Evolutionary conservation across 75 land plant genomes (phyloP), one percentile per base, ranked within the genome.

Genomic region (Sequoia sempervirens): DNA sequence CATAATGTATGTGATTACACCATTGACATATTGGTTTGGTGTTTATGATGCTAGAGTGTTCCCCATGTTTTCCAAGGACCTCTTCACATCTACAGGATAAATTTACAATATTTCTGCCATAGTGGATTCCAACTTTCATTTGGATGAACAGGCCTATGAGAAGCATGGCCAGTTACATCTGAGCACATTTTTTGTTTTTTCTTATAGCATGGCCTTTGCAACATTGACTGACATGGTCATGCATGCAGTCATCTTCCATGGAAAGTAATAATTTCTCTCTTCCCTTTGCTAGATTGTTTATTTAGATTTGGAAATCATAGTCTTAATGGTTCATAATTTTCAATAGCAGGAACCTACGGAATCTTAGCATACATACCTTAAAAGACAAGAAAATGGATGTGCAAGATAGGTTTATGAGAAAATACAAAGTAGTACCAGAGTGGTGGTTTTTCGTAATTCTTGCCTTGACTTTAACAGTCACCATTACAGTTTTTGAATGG

Each of bases 201-300:
- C 91, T 34, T 92, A 95, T 86, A 96, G 96, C 12, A 83, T 95
- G 38, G 88, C 93, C 18, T 95, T 95, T 84, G 97, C 97, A 53
- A 84, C 92, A 3, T 75, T 95, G 1, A 81, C 93, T 54, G 95
- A 95, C 1, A 92, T 94, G 7, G 38, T 92, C 28, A 82, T 84
- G 7, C 97, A 94, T 85, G 96, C 91, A 15, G 32, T 83, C 30
- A 85, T 93, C 26, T 95, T 94, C 87, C 94, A 95, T 88, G 97
- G 97, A 88, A 75, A 75, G 79, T 75, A 75, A 75, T 36, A 38
- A 75, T 8, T 38, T 43, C 36, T 74, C 84, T 53, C 20, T 88
- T 54, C 73, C 75, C 54, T 30, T 53, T 8, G 83, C 83, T 37
- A 75, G n/a, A 43, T 82, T 76, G 5, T 87, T 4, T 2, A 1